Percentiles rank a stretch among this genome's conserved stretches.
Evolutionary conservation across 106 monocot species (phyloP).

Genomic region (Narthecium ossifragum): DNA sequence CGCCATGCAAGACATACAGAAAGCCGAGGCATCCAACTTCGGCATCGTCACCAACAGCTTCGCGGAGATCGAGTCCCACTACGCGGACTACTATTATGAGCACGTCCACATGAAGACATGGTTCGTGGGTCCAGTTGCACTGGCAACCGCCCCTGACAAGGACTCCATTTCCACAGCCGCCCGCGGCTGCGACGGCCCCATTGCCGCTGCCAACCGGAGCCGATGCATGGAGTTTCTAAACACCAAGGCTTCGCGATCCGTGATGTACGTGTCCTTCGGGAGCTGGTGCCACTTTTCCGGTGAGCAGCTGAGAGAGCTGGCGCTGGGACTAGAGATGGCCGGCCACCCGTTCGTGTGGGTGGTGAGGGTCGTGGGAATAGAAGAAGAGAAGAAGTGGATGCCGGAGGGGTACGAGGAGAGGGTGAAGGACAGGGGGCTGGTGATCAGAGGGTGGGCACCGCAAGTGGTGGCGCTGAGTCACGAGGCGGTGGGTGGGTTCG

Average conservation of each 20-base stretch:
- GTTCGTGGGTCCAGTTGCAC: constrained; percentile 1
- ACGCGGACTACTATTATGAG: neutral
- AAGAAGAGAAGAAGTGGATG: neutral
- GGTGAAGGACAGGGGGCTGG: too few species aligned
- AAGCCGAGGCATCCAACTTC: neutral
- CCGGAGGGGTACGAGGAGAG: too few species aligned
- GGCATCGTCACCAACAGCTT: constrained; percentile 2
- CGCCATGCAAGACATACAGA: neutral
- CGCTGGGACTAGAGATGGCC: neutral
- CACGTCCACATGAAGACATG: neutral
- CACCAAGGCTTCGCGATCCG: neutral
- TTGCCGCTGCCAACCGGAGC: neutral
- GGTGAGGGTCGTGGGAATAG: neutral
- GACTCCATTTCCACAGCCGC: neutral
- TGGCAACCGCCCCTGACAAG: neutral
- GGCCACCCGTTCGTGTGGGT: neutral
- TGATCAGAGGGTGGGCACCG: too few species aligned
- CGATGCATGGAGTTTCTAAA: neutral
- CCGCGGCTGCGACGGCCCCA: neutral
- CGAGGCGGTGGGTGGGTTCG: too few species aligned
- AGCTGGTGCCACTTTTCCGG: too few species aligned
- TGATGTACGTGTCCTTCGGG: constrained; percentile 8
- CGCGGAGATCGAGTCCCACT: neutral
- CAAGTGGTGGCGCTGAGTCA: too few species aligned
- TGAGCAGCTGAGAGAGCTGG: neutral